Percentiles rank a stretch among this genome's conserved stretches.
Conservation (phyloP, 495 filamentous ascomycete genomes). For the Entonaema liquescens region DNA sequence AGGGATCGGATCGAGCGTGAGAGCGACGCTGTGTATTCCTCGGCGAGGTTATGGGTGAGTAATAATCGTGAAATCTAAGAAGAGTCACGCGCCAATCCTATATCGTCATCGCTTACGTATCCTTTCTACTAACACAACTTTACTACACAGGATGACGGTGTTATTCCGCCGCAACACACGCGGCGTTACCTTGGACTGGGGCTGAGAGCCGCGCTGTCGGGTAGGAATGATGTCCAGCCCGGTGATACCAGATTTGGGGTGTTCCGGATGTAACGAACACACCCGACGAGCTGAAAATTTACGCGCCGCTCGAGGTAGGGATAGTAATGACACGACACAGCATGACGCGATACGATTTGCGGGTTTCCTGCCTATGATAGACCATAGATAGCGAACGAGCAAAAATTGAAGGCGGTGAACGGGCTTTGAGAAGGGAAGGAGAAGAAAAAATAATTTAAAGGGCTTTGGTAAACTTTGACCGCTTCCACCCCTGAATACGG, state of each 20-base stretch:
- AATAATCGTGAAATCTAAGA: not conserved
- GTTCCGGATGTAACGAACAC: constrained; percentile 85
- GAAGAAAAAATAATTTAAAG: not conserved
- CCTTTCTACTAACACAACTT: constrained; percentile 41
- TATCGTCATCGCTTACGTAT: not conserved
- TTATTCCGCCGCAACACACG: constrained; percentile 91
- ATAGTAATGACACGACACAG: not conserved
- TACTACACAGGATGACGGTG: constrained; percentile 74
- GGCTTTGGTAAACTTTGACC: constrained; percentile 8
- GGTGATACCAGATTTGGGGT: constrained; percentile 86
- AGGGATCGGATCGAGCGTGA: constrained; percentile 88
- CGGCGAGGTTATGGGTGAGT: constrained; percentile 86
- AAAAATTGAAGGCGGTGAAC: constrained; percentile 16
- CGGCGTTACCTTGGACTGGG: constrained; percentile 83
- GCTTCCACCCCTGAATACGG: constrained; percentile 19
- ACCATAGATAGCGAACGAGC: not conserved
- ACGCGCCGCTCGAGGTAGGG: constrained; percentile 4
- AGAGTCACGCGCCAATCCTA: not conserved
- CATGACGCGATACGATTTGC: not conserved
- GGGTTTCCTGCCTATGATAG: constrained; percentile 5
- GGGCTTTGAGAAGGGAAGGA: not conserved
- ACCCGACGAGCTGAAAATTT: constrained; percentile 13
- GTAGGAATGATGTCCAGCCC: constrained; percentile 65
- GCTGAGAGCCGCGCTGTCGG: constrained; percentile 78
- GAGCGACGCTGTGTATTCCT: constrained; percentile 87